Evolutionary conservation across 441 rosid genomes (phyloP).

Genomic region (Erodium texanum): DNA sequence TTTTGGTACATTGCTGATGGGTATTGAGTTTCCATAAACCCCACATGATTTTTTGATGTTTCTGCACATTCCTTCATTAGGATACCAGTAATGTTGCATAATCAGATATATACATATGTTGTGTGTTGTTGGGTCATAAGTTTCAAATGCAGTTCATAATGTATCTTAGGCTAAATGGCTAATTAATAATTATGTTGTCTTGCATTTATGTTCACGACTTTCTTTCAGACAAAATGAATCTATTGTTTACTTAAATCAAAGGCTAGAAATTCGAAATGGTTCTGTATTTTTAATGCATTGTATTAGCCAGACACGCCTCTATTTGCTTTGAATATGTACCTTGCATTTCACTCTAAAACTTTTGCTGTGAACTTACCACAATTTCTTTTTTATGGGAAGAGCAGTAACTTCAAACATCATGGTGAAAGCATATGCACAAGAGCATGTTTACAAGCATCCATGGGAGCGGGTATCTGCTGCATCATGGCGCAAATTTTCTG

Average conservation of each 20-base stretch:
- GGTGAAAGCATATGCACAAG: conserved; percentile 82
- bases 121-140: too few relatives aligned
- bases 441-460: conserved; percentile 86
- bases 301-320: background rate
- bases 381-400: conserved; percentile 5
- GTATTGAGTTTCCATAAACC: too few relatives aligned
- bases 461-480: conserved; percentile 96
- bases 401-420: conserved; percentile 22
- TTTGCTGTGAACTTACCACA: background rate
- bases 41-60: too few relatives aligned
- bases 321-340: too few relatives aligned
- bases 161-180: too few relatives aligned
- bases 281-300: background rate
- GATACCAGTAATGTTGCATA: too few relatives aligned
- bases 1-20: too few relatives aligned
- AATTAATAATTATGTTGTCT: too few relatives aligned
- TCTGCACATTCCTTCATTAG: too few relatives aligned
- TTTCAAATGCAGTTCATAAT: too few relatives aligned
- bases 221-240: background rate
- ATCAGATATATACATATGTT: too few relatives aligned
- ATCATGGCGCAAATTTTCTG: conserved; percentile 92
- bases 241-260: background rate
- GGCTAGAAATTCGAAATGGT: background rate
- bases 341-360: background rate
- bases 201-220: too few relatives aligned